Percentiles rank a stretch among this genome's conserved stretches.
Evolutionary conservation across 1,284 basidiomycete genomes (phyloP).

Genomic region (Tilletia caries): DNA sequence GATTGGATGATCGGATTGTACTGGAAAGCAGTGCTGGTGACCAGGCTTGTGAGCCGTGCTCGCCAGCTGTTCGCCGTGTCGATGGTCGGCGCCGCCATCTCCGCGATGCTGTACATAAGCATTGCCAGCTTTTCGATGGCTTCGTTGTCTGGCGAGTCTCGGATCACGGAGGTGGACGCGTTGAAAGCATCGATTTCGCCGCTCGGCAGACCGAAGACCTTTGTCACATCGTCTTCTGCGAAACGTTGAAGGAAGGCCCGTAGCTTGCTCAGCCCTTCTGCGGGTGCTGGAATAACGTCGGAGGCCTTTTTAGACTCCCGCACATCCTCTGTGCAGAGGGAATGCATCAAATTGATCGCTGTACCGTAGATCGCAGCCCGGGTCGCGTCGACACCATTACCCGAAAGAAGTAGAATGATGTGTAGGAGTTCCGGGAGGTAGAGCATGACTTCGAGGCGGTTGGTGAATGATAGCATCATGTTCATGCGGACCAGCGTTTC

Average conservation of each 20-base stretch:
- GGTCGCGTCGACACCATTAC: constrained; percentile 44
- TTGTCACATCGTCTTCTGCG: constrained; percentile 32
- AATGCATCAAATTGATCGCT: constrained; percentile 48
- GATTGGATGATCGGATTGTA: constrained; percentile 83
- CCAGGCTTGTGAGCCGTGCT: constrained; percentile 85
- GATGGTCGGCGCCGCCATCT: constrained; percentile 39
- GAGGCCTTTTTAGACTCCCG: constrained; percentile 32
- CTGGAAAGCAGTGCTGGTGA: constrained; percentile 89
- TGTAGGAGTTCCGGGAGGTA: constrained; percentile 47
- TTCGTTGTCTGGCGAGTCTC: constrained; percentile 37
- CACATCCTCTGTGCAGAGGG: constrained; percentile 46
- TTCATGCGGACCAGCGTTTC: constrained; percentile 48
- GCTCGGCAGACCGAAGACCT: constrained; percentile 40
- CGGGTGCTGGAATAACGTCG: constrained; percentile 17
- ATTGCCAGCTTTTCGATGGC: constrained; percentile 40
- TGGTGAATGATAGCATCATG: constrained; percentile 49
- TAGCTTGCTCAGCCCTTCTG: constrained; percentile 30
- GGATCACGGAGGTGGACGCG: constrained; percentile 31
- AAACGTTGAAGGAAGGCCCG: constrained; percentile 34
- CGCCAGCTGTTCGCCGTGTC: constrained; percentile 87
- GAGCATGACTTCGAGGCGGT: constrained; percentile 39
- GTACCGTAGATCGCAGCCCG: constrained; percentile 42
- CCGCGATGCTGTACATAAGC: constrained; percentile 42
- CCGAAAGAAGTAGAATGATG: constrained; percentile 43
- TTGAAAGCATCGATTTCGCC: constrained; percentile 23